Percentiles rank a stretch among this genome's conserved stretches.
phyloP scores from a whole-genome alignment of 129 eudicot species.

The Helianthus tuberosus region DNA sequence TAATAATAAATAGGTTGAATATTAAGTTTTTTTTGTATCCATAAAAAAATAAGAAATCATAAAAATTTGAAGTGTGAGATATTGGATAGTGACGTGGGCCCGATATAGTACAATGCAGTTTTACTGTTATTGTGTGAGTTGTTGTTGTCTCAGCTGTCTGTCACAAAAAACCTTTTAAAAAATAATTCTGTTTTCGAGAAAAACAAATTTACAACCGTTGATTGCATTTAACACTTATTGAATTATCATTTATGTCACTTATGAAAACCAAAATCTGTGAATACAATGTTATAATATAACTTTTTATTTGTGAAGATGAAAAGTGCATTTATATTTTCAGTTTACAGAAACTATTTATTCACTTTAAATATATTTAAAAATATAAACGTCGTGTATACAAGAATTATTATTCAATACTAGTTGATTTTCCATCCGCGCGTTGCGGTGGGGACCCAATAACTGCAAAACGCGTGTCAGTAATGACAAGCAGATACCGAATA shows the following conservation, averaged over 20 bases:
- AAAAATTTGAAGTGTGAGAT: background rate
- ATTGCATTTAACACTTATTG: background rate
- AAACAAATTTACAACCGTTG: slow-evolving; percentile 2
- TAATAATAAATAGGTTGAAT: background rate
- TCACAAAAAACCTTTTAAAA: slow-evolving; percentile 23
- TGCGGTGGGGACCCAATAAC: too few relatives aligned
- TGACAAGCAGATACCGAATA: too few relatives aligned
- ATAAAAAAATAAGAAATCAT: background rate
- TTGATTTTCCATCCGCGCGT: too few relatives aligned
- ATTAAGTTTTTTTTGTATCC: too few relatives aligned
- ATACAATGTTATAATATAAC: background rate
- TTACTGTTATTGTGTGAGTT: slow-evolving; percentile 25
- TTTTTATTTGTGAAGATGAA: background rate
- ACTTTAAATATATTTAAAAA: too few relatives aligned
- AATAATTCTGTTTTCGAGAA: background rate
- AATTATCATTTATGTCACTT: background rate
- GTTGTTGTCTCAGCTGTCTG: slow-evolving; percentile 45
- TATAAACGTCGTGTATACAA: too few relatives aligned
- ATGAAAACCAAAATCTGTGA: too few relatives aligned
- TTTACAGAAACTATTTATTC: too few relatives aligned
- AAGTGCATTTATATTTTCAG: too few relatives aligned
- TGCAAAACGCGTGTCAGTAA: too few relatives aligned
- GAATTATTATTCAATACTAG: too few relatives aligned
- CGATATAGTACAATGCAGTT: slow-evolving; percentile 15
- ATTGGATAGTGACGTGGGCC: slow-evolving; percentile 14